phyloP scores from a whole-genome alignment of 345 rosid species.

The Pistacia atlantica region DNA sequence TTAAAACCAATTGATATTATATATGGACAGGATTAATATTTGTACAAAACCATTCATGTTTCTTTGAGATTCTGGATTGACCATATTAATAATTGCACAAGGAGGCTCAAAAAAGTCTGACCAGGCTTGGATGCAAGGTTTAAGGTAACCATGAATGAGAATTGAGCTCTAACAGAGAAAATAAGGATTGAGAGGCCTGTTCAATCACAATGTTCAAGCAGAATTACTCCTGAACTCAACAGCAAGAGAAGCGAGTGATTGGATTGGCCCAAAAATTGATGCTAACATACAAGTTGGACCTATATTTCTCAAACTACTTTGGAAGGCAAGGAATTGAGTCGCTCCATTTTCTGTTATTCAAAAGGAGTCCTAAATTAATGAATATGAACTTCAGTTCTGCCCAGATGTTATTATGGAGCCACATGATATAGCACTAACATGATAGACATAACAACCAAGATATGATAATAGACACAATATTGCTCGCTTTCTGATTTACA shows the following conservation, averaged over 20 bases:
- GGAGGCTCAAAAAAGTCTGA: too few relatives aligned
- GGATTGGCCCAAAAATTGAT: neutral
- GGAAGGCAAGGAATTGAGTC: neutral
- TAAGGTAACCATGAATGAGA: too few relatives aligned
- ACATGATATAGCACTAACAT: neutral
- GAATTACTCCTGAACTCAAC: neutral
- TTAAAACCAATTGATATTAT: slow-evolving; percentile 1
- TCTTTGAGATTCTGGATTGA: neutral
- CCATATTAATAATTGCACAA: neutral
- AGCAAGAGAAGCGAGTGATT: neutral
- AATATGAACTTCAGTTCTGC: neutral
- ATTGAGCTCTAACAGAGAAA: too few relatives aligned
- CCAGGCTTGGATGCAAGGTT: too few relatives aligned
- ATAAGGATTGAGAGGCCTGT: too few relatives aligned
- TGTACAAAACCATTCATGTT: neutral
- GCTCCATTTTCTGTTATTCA: neutral
- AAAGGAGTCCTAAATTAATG: neutral
- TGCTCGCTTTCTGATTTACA: too few relatives aligned
- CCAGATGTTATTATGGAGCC: neutral
- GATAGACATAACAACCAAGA: neutral
- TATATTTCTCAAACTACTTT: neutral
- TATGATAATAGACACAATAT: too few relatives aligned
- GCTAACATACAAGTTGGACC: neutral
- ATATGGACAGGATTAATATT: neutral
- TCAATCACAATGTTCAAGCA: too few relatives aligned